phyloP scores from a whole-genome alignment of 2,329 filamentous ascomycete species.

The Colletotrichum tropicicola region DNA sequence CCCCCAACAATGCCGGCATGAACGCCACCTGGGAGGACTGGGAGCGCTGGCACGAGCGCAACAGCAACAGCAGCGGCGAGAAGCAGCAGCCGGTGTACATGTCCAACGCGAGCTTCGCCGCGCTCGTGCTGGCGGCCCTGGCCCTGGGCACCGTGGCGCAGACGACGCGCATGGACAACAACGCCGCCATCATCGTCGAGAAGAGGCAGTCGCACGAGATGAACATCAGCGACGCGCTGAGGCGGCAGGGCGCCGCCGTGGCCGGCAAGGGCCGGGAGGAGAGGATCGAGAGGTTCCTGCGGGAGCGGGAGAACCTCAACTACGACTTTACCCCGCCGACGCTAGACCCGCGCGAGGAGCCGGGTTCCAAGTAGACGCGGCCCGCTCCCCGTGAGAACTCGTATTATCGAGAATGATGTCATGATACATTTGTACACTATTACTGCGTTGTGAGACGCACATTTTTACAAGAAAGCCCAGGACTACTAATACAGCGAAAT shows the following conservation, averaged over 20 bases:
- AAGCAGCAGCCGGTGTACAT: conserved; percentile 70
- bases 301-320: conserved; percentile 67
- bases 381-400: not conserved
- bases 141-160: conserved; percentile 78
- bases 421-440: conserved; percentile 24
- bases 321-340: conserved; percentile 41
- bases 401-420: conserved; percentile 16
- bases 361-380: conserved; percentile 8
- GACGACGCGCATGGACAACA: conserved; percentile 72
- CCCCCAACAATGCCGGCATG: conserved; percentile 57
- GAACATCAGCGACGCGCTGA: conserved; percentile 69
- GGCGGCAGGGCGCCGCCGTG: conserved; percentile 60
- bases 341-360: conserved; percentile 3
- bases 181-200: conserved; percentile 70
- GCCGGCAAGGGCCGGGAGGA: conserved; percentile 66
- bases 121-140: conserved; percentile 71
- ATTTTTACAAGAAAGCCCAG: no score
- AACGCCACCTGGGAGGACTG: conserved; percentile 99
- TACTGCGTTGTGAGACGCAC: conserved; percentile 5
- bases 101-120: conserved; percentile 81
- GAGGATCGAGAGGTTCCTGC: conserved; percentile 81
- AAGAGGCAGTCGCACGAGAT: conserved; percentile 72
- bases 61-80: conserved; percentile 55
- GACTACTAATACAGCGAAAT: not conserved
- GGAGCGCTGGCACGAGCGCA: conserved; percentile 82